Evolutionary conservation across 305 asterid species (phyloP), one percentile per base, ranked within the genome.

Genomic region (Fraxinus baroniana): DNA sequence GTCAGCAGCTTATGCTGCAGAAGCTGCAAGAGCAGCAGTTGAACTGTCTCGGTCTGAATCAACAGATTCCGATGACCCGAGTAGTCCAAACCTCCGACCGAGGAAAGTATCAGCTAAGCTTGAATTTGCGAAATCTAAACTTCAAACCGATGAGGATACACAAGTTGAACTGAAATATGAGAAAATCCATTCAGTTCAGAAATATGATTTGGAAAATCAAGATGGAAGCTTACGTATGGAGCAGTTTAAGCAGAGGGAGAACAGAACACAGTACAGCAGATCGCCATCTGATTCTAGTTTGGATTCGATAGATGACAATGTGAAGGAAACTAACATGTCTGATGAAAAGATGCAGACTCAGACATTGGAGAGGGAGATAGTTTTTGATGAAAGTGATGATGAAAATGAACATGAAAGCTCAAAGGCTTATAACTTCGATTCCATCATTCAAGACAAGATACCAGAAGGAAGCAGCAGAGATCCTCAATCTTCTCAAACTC

Each of bases 1-100:
- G 18, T 89, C 94, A 20, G 94, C 93, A 41, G 90, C 92, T 77
- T 84, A 86, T 85, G 92, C 92, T 36, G 91, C 89, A 0, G 85
- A 81, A 44, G 92, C 92, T n/a, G 91, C 93, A 44, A 88, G 88
- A 86, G 92, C 89, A 17, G 94, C 89, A 1, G 87, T 92, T 35
- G 84, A 88, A 39, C 90, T 89, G 26, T 83, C 87, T 44, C 89
- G 89, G 35, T 46, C 78, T 24, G 89, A 85, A 66, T 82, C 87
- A 3, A 78, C 71, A 39, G 87, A 81, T 85, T 77, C 84, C 5
- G 86, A 83, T 84, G 82, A 86, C 64, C 81, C 82, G 5, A 79
- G 18, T 18, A 83, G 79, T 49, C 86, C 89, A 32, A 85, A 79
- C 41, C 75, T 52, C 55, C 86, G 24, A 24, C 83, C 82, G 2